Conservation (phyloP, 1,139 yeast genomes). For the Nakaseomyces sp. region DNA sequence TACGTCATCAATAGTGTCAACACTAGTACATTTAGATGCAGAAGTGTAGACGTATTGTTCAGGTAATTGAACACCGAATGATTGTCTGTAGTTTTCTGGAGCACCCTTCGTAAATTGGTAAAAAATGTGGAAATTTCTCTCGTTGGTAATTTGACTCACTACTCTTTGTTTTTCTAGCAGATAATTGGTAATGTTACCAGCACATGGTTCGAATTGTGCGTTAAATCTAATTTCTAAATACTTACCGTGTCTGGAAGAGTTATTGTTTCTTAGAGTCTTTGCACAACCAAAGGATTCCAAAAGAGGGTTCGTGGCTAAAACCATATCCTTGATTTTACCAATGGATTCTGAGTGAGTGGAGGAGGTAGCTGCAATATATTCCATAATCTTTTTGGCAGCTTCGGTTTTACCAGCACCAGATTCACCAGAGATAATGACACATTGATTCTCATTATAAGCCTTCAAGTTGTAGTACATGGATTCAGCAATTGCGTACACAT, state of each 20-base stretch:
- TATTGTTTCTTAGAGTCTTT: constrained; percentile 92
- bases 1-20: constrained; percentile 77
- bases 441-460: constrained; percentile 89
- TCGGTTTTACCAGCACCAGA: constrained; percentile 99
- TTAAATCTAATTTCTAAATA: constrained; percentile 88
- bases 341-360: constrained; percentile 52
- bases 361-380: constrained; percentile 86
- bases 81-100: constrained; percentile 71
- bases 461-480: constrained; percentile 93
- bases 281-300: constrained; percentile 98
- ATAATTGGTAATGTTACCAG: constrained; percentile 94
- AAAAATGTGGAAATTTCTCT: constrained; percentile 94
- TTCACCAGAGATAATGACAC: constrained; percentile 97
- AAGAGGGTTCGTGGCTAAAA: constrained; percentile 91
- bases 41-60: constrained; percentile 88
- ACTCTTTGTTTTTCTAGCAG: constrained; percentile 91
- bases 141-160: constrained; percentile 87
- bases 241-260: constrained; percentile 97
- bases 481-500: constrained; percentile 96
- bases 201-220: constrained; percentile 74
- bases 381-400: constrained; percentile 98
- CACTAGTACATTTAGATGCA: constrained; percentile 76
- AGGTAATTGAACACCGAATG: constrained; percentile 85
- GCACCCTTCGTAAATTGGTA: constrained; percentile 94
- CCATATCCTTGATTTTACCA: constrained; percentile 90